Evolutionary conservation across 805 yeast species (phyloP).

Genomic region (Ogataea salicorniae): DNA sequence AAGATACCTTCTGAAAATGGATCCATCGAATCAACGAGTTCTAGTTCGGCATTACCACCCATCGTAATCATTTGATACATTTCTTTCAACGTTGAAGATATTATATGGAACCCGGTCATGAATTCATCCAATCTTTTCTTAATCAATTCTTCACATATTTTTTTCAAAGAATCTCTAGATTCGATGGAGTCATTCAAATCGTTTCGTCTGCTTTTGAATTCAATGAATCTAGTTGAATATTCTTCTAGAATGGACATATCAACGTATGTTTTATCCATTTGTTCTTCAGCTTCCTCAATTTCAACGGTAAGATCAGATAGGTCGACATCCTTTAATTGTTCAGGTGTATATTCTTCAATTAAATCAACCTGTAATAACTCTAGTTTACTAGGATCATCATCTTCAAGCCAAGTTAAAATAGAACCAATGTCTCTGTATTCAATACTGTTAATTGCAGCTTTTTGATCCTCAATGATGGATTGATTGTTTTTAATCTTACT

Average conservation of each 20-base stretch:
- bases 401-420: conserved; percentile 47
- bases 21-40: conserved; percentile 89
- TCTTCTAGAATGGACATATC: conserved; percentile 75
- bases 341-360: conserved; percentile 34
- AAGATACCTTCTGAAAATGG: conserved; percentile 98
- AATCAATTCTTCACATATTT: conserved; percentile 61
- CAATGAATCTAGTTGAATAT: conserved; percentile 62
- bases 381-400: conserved; percentile 24
- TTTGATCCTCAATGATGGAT: conserved; percentile 35
- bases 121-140: conserved; percentile 78
- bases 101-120: conserved; percentile 85
- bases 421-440: conserved; percentile 51
- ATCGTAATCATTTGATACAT: conserved; percentile 98
- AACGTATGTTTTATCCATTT: conserved; percentile 50
- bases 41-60: conserved; percentile 99
- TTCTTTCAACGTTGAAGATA: conserved; percentile 83
- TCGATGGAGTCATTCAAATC: conserved; percentile 67
- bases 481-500: conserved; percentile 33
- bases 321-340: conserved; percentile 46
- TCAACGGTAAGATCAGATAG: conserved; percentile 44
- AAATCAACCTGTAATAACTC: conserved; percentile 20
- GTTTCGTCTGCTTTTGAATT: conserved; percentile 54
- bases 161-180: conserved; percentile 59
- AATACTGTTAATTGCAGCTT: conserved; percentile 37
- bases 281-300: conserved; percentile 49